Conservation (phyloP, 805 yeast genomes). For the Candida endomychidarum region DNA sequence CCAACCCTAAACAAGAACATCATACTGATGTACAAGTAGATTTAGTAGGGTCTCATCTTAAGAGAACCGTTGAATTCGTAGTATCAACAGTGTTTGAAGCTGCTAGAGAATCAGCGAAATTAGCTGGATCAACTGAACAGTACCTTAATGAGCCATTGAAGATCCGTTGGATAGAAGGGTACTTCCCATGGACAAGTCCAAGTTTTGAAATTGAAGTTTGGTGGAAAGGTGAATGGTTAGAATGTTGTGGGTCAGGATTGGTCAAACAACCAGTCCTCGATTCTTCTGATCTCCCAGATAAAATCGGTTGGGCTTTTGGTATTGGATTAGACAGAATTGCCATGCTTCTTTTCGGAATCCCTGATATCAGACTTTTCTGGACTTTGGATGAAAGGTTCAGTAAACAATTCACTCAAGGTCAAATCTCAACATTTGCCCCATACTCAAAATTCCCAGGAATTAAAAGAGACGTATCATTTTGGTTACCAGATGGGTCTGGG, state of each 20-base stretch:
- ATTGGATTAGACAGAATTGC: slow-evolving; percentile 93
- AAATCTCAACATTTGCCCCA: slow-evolving; percentile 73
- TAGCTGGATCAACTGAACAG: slow-evolving; percentile 57
- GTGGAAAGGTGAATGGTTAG: slow-evolving; percentile 99
- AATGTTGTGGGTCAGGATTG: slow-evolving; percentile 94
- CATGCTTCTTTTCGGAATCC: slow-evolving; percentile 91
- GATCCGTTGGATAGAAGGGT: slow-evolving; percentile 93
- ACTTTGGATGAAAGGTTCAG: slow-evolving; percentile 74
- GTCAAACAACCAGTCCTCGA: slow-evolving; percentile 75
- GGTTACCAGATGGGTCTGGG: slow-evolving; percentile 58
- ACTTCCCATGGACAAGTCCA: slow-evolving; percentile 98
- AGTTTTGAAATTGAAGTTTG: slow-evolving; percentile 98
- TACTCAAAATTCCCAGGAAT: slow-evolving; percentile 92
- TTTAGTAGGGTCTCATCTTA: slow-evolving; percentile 72
- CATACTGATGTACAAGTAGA: slow-evolving; percentile 71
- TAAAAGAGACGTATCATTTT: slow-evolving; percentile 84
- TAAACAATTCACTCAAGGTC: slow-evolving; percentile 65
- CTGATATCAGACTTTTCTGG: slow-evolving; percentile 95
- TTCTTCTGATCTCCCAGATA: slow-evolving; percentile 65
- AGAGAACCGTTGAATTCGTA: slow-evolving; percentile 79
- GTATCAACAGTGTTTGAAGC: slow-evolving; percentile 80
- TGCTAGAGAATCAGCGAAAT: slow-evolving; percentile 60
- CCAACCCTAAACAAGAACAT: slow-evolving; percentile 78
- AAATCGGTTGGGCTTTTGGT: slow-evolving; percentile 97
- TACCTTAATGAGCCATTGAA: slow-evolving; percentile 72